These are phyloP conservation scores for Priceomyces haplophilus DNA, from an alignment of 805 yeast species.

Conservation along the genomic window DNA sequence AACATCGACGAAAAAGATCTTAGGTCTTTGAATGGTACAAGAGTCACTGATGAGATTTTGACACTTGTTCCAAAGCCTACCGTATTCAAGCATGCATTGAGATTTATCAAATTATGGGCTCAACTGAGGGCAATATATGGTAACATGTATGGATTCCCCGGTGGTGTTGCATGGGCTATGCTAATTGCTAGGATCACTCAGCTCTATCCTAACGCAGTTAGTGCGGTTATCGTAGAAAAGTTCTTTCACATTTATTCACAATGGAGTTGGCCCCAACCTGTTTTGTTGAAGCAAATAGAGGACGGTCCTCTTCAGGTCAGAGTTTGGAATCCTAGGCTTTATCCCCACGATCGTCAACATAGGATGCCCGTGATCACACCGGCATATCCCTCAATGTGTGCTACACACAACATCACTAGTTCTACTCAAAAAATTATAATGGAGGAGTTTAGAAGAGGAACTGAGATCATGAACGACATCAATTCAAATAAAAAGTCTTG, in stretches of 20 bases:
- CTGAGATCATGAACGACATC: constrained; percentile 66
- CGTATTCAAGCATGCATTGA: constrained; percentile 85
- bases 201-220: constrained; percentile 91
- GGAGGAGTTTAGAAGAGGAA: constrained; percentile 76
- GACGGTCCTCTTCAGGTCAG: constrained; percentile 96
- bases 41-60: constrained; percentile 94
- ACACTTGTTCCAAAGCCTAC: constrained; percentile 88
- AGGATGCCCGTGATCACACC: constrained; percentile 98
- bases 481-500: constrained; percentile 61
- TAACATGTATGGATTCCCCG: constrained; percentile 95
- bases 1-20: constrained; percentile 90
- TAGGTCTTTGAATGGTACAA: constrained; percentile 89
- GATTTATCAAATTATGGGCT: constrained; percentile 97
- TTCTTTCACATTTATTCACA: constrained; percentile 81
- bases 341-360: constrained; percentile 85
- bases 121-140: constrained; percentile 91
- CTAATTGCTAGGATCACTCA: constrained; percentile 97
- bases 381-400: constrained; percentile 98
- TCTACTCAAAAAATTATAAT: constrained; percentile 84
- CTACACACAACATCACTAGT: constrained; percentile 90
- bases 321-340: constrained; percentile 93
- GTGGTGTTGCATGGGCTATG: constrained; percentile 99
- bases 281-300: constrained; percentile 84
- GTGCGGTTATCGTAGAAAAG: constrained; percentile 85
- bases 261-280: constrained; percentile 99